phyloP scores from a whole-genome alignment of 176 grass and related monocot genomes.

The Zizania latifolia region DNA sequence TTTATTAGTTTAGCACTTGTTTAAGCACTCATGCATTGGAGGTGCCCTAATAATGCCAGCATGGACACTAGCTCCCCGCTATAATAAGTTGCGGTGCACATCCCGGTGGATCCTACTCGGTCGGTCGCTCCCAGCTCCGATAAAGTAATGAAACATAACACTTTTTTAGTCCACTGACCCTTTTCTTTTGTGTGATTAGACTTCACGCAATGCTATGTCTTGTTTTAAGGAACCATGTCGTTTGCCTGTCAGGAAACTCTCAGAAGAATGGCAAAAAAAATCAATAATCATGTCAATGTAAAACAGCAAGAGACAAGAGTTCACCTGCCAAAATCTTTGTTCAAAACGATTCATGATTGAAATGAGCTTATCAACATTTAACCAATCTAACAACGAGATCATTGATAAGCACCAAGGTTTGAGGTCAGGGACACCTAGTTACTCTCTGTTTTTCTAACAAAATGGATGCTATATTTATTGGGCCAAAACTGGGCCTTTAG shows the following conservation, averaged over 20 bases:
- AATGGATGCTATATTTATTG: no score
- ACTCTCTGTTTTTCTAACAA: no score
- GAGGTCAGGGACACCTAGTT: no score
- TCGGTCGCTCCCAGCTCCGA: background rate
- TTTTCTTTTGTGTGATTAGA: background rate
- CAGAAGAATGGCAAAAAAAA: no score
- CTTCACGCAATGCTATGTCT: background rate
- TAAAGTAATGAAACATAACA: background rate
- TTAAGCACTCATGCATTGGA: no score
- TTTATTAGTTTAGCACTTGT: no score
- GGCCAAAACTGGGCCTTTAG: no score
- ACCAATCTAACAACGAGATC: background rate
- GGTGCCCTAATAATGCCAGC: background rate
- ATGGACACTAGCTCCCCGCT: background rate
- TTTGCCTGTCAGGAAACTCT: constrained; percentile 1
- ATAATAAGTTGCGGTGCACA: background rate
- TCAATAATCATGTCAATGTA: no score
- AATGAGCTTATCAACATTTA: background rate
- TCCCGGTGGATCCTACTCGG: background rate
- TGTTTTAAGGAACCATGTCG: constrained; percentile 16
- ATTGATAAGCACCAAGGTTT: no score
- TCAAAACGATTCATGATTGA: background rate
- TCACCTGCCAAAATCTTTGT: no score
- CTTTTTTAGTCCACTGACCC: background rate
- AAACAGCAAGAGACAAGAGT: no score